Percentiles rank a stretch among this genome's conserved stretches.
Conservation (phyloP, 2,329 filamentous ascomycete species). For the Sporothrix sp. region DNA sequence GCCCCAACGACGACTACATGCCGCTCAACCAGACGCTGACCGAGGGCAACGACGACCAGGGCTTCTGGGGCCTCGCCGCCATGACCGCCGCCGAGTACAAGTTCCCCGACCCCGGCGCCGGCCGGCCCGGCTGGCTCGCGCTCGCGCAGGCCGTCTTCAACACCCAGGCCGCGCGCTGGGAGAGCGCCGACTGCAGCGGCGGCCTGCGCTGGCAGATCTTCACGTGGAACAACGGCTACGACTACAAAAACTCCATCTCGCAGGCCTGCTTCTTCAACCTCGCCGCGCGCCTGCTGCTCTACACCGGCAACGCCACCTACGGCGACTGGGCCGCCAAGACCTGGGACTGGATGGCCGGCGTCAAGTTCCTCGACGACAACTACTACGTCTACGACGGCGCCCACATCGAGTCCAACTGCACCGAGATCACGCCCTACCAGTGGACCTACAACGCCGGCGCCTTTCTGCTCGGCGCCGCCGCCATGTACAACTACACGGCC, state of each 20-base stretch:
- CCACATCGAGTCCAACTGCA: constrained; percentile 48
- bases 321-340: constrained; percentile 64
- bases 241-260: constrained; percentile 52
- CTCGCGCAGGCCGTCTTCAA: constrained; percentile 76
- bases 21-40: constrained; percentile 55
- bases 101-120: constrained; percentile 48
- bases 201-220: constrained; percentile 82
- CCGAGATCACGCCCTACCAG: constrained; percentile 47
- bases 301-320: constrained; percentile 70
- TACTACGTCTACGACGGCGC: constrained; percentile 57
- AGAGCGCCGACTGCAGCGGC: constrained; percentile 56
- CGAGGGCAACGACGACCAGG: constrained; percentile 66
- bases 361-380: constrained; percentile 46
- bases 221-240: constrained; percentile 68
- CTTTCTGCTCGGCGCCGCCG: constrained; percentile 55
- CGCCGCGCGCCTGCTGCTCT: constrained; percentile 51
- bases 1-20: constrained; percentile 66
- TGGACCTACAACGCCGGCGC: constrained; percentile 62
- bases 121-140: constrained; percentile 56
- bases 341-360: constrained; percentile 57
- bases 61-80: constrained; percentile 62
- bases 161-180: constrained; percentile 65
- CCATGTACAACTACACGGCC: constrained; percentile 56
- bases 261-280: constrained; percentile 44
- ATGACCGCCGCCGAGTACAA: constrained; percentile 62